These are phyloP conservation scores for Solanum dulcamara DNA, from an alignment of 257 asterid species.

Conservation along the genomic window DNA sequence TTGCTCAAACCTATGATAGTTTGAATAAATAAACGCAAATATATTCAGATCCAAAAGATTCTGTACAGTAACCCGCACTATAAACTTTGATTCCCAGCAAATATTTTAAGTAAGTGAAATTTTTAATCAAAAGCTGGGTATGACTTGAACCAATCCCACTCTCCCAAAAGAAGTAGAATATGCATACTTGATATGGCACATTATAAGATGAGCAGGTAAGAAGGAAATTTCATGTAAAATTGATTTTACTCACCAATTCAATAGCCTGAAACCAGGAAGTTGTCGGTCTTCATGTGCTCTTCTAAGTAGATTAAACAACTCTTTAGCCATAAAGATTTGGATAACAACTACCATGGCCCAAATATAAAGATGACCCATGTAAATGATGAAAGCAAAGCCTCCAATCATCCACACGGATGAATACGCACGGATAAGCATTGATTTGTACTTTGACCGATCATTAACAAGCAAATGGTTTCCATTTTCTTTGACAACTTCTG, in stretches of 20 bases:
- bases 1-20: neutral
- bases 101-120: neutral
- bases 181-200: neutral
- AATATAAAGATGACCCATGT: conserved; percentile 97
- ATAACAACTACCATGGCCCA: conserved; percentile 90
- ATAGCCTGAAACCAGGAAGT: conserved; percentile 94
- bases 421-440: conserved; percentile 76
- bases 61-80: neutral
- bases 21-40: neutral
- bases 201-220: neutral
- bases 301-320: conserved; percentile 77
- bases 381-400: conserved; percentile 64
- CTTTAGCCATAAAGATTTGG: conserved; percentile 94
- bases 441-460: conserved; percentile 80
- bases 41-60: neutral
- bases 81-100: neutral
- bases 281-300: conserved; percentile 76
- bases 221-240: neutral
- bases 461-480: conserved; percentile 58
- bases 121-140: neutral
- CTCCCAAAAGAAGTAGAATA: neutral
- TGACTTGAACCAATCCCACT: neutral
- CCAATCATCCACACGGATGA: conserved; percentile 97
- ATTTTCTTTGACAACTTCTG: conserved; percentile 49
- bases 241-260: conserved; percentile 64